phyloP scores from a whole-genome alignment of 1,284 basidiomycete species.

The Boletus sp. region DNA sequence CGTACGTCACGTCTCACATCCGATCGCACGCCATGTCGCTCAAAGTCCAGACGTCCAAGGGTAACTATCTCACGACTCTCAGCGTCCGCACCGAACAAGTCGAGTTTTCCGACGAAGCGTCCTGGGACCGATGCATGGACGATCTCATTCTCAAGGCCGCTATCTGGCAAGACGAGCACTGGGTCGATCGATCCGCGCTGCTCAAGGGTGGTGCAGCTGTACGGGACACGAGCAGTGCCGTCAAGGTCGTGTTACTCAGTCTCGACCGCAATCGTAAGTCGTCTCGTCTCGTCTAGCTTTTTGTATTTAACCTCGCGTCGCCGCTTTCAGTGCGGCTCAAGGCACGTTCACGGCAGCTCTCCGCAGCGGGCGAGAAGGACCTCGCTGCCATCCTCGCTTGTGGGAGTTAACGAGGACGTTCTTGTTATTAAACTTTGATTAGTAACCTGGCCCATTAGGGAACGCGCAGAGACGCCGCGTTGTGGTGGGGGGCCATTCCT shows the following conservation, averaged over 20 bases:
- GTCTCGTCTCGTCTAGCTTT: conserved; percentile 4
- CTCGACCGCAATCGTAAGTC: conserved; percentile 80
- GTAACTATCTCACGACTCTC: conserved; percentile 88
- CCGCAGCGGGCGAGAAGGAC: conserved; percentile 74
- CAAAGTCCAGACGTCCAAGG: conserved; percentile 92
- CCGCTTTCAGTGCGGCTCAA: conserved; percentile 65
- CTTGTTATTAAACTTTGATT: conserved; percentile 3
- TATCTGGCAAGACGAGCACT: conserved; percentile 90
- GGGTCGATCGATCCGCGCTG: conserved; percentile 77
- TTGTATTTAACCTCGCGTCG: conserved; percentile 18
- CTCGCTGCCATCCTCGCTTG: conserved; percentile 59
- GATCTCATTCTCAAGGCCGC: conserved; percentile 91
- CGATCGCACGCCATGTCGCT: conserved; percentile 72
- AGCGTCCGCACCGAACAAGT: conserved; percentile 83
- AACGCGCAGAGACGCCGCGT: conserved; percentile 4
- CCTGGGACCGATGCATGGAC: conserved; percentile 82
- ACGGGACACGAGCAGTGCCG: conserved; percentile 34
- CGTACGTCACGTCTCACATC: conserved; percentile 74
- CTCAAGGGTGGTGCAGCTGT: conserved; percentile 44
- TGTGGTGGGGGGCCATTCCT: conserved; percentile 9
- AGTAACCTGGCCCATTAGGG: conserved; percentile 8
- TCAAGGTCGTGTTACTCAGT: not conserved
- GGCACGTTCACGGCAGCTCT: conserved; percentile 75
- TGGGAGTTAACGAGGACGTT: conserved; percentile 27
- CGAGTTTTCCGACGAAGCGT: conserved; percentile 57